Evolutionary conservation across 2,329 filamentous ascomycete genomes (phyloP), one percentile per base, ranked within the genome.

Genomic region (Diaporthe ilicicola): DNA sequence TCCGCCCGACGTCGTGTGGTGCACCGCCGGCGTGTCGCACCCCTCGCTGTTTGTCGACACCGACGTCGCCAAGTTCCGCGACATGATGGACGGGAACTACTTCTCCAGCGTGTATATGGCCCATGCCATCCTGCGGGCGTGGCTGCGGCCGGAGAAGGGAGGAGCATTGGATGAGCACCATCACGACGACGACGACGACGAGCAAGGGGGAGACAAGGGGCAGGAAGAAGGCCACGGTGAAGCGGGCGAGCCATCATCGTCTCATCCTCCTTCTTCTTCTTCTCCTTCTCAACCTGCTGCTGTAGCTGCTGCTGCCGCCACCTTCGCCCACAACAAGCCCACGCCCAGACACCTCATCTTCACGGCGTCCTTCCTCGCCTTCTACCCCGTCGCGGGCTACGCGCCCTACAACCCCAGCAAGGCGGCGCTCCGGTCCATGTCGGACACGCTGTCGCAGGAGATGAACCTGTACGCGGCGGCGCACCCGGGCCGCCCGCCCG

Each of bases 1-100:
- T 42, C 91, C 78, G 0, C 79, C 91, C 1, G 91, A 93, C 74
- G 81, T 93, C 62, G 88, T 93, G 24, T 93, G 91, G 86, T 89
- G 90, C 51, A 87, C 89, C 15, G 87, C 88, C 10, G 92, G 92
- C 75, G 88, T 88, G 62, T 88, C 90, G 15, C 88, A 91, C 74
- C 87, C 80, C 1, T 76, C 74, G 2, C 73, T 81, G 1, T 83
- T 83, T 74, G 74, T 80, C 39, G 81, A 84, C 62, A 80, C 79
- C 1, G 76, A 78, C 1, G 48, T 79, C 7, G 74, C 78, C 1
- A 70, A 79, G 29, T 79, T 84, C 73, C 75, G 78, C 61, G 61
- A 70, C 2, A 77, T 80, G 74, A 83, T 84, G 78, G 76, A 80
- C 42, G 80, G 74, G 46, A 83, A 84, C 72, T 84, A 83, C 74